A percentile compares a stretch with the other conserved stretches of the same genome.
phyloP scores from a whole-genome alignment of 495 filamentous ascomycete species.

The Xylaria cubensis region DNA sequence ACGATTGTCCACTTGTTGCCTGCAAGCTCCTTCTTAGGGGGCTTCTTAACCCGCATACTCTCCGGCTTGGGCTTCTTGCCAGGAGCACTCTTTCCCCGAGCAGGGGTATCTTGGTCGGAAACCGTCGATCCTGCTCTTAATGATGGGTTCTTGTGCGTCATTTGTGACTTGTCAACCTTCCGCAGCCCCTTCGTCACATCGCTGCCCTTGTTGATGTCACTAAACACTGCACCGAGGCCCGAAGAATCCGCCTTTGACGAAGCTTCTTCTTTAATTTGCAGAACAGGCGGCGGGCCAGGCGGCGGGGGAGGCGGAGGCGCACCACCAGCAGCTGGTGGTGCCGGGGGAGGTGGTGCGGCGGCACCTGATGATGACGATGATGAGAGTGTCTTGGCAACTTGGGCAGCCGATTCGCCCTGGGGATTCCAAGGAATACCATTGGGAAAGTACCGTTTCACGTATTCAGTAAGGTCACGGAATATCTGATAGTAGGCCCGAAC shows the following conservation, averaged over 20 bases:
- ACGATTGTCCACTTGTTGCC: constrained; percentile 95
- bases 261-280: constrained; percentile 55
- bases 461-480: constrained; percentile 78
- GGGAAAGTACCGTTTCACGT: constrained; percentile 79
- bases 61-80: constrained; percentile 94
- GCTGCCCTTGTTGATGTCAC: constrained; percentile 86
- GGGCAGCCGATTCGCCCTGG: constrained; percentile 74
- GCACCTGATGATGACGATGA: constrained; percentile 28
- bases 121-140: constrained; percentile 77
- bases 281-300: constrained; percentile 61
- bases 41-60: constrained; percentile 91
- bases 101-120: constrained; percentile 62
- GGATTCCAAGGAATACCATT: constrained; percentile 88
- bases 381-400: constrained; percentile 62
- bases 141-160: constrained; percentile 99
- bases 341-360: constrained; percentile 41
- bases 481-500: constrained; percentile 86
- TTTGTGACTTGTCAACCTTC: constrained; percentile 91
- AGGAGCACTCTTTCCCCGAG: constrained; percentile 77
- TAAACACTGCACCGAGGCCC: constrained; percentile 86
- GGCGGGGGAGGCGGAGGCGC: constrained; percentile 82
- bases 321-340: constrained; percentile 64
- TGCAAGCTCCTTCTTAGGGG: constrained; percentile 87
- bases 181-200: constrained; percentile 83
- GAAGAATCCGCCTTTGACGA: constrained; percentile 44